These are phyloP conservation scores for Porphyra umbilicalis DNA, from an alignment of 31 red algal species.

Conservation along the genomic window DNA sequence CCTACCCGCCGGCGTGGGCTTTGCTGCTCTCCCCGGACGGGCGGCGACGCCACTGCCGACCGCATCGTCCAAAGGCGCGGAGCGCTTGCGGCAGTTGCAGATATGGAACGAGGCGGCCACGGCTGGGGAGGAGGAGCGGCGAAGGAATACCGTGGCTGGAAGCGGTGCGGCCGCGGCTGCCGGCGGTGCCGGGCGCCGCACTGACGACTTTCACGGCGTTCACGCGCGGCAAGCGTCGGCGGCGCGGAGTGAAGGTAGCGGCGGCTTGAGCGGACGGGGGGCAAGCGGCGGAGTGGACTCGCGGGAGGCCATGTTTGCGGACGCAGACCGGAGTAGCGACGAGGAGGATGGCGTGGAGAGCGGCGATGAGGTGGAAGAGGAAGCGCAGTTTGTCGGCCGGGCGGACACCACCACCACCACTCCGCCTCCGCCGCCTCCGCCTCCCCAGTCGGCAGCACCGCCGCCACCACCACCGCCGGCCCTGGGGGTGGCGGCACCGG, in stretches of 20 bases:
- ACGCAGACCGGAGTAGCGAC: not conserved
- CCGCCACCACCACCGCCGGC: not conserved
- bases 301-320: not conserved
- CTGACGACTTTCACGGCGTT: constrained; percentile 59
- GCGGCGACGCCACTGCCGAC: constrained; percentile 61
- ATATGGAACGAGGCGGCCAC: constrained; percentile 83
- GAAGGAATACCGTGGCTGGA: constrained; percentile 32
- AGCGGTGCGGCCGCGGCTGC: constrained; percentile 14
- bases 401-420: not conserved
- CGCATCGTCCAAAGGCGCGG: constrained; percentile 63
- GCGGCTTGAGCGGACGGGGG: not conserved
- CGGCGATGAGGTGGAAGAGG: not conserved
- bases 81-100: constrained; percentile 73
- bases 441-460: not conserved
- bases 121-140: constrained; percentile 55
- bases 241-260: not conserved
- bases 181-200: constrained; percentile 22
- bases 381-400: not conserved
- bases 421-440: not conserved
- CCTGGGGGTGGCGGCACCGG: not conserved
- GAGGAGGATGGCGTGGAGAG: not conserved
- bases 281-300: not conserved
- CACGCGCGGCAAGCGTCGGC: constrained; percentile 26
- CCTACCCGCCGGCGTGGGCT: constrained; percentile 64
- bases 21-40: constrained; percentile 59